Base-by-base conservation (phyloP, 1,284 basidiomycete genomes). In the Ustilago crameri region DNA sequence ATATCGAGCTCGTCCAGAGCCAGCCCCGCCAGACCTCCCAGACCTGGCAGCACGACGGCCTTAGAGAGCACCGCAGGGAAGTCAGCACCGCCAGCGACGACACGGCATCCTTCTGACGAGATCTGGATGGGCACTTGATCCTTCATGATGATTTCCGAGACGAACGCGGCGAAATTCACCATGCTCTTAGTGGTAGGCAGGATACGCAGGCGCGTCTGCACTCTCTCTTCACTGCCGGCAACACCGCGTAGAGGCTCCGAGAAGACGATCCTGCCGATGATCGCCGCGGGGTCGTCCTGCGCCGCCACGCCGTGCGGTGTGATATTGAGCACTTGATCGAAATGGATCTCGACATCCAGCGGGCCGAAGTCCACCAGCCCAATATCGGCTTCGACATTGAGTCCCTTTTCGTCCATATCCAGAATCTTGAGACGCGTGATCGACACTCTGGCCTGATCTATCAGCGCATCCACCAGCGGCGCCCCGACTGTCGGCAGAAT, bases 281-380 rank as follows among this genome's bases (percentile, higher is more conserved):
- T 57, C 9, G 49, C 27, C 32, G 55, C 32, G 22, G 35, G 26
- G 22, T 54, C 56, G 37, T 53, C 47, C 0, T 40, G 14, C 3
- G 34, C 51, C 5, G 37, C 48, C 23, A 35, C 46, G 26, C 44
- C n/a, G 12, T 22, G 8, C 4, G 55, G 35, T 3, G 50, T 51
- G 20, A 65, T 63, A 26, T 57, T 58, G 22, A 72, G 55, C n/a
- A 61, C 57, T 35, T 70, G 67, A 17, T 65, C 67, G 24, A 75
- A 66, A 27, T 59, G 51, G 18, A 77, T 62, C 24, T 69, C 60
- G 27, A 76, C 67, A 15, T 58, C 61, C 12, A 79, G 57, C 2
- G 77, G 77, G 1, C 77, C 77, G 38, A 78, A 79, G 32, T 76
- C 70, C 22, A 55, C 52, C 10, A 79, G 47, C 4, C 66, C 51